Base-by-base conservation (phyloP, 1,139 yeast species). In the Saccharomycopsis phalli region DNA sequence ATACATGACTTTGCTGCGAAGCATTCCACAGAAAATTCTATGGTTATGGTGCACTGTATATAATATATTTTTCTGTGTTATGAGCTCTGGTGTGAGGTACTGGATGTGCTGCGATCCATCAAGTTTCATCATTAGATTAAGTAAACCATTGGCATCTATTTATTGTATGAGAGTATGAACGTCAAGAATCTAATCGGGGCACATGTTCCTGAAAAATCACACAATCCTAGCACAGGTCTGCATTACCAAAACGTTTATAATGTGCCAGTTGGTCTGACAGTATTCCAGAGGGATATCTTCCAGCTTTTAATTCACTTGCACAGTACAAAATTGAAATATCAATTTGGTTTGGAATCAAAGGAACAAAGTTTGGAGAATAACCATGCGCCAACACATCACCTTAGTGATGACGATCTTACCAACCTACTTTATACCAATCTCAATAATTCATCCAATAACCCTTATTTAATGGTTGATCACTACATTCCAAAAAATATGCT, bases 391-490 rank as follows among this genome's bases (percentile, higher is more conserved):
- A 5, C 29, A n/a, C 14, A n/a, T 14, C 8, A 20, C 17, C 2
- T 38, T 4, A 18, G 40, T 10, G 37, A 38, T 17, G 10, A 11
- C 4, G 36, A 40, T 10, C 31, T 43, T 14, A n/a, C 37, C 22
- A 58, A 59, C 19, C 50, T 76, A 32, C 61, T 81, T 21, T 65
- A 67, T 39, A 68, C 71, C 8, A 78, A 74, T 50, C 54, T 78
- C 7, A 54, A 63, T 25, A 65, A 69, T 16, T 61, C 78, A 0
- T 63, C 69, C 2, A 74, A 71, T 50, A 87, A 81, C 54, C 86
- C 88, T 1, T 74, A 80, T 30, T 59, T 81, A 34, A 54, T 81
- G 31, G 87, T 81, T 26, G 83, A 80, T 51, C 91, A 81, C 55
- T 81, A 76, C 51, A 76, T 81, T 53, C 86, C 91, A 10, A 73